Conservation (phyloP, 2,329 filamentous ascomycete genomes). For the Hawksworthiomyces lignivorus region DNA sequence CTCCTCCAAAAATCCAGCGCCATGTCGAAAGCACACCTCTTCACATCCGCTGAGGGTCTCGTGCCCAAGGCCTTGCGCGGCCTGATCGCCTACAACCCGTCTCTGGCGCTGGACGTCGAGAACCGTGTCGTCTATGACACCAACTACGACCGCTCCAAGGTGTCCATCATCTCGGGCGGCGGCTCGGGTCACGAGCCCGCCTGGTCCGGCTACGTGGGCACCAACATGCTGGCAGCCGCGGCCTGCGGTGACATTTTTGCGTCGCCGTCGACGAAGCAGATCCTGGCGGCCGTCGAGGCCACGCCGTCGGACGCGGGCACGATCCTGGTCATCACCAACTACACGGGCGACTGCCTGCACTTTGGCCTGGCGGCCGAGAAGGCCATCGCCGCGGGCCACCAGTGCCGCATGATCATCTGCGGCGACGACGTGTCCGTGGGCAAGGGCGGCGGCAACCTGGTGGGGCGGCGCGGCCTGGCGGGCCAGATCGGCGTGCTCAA, state of each 20-base stretch:
- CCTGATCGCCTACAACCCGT: slow-evolving; percentile 45
- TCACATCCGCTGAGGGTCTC: slow-evolving; percentile 44
- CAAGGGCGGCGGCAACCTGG: slow-evolving; percentile 46
- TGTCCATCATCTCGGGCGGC: slow-evolving; percentile 46
- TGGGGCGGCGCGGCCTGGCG: slow-evolving; percentile 54
- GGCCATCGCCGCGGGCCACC: slow-evolving; percentile 45
- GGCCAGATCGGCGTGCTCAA: slow-evolving; percentile 55
- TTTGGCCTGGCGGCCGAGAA: slow-evolving; percentile 53
- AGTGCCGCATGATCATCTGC: slow-evolving; percentile 51
- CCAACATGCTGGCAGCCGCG: slow-evolving; percentile 52
- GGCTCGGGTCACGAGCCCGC: slow-evolving; percentile 54
- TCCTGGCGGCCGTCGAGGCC: slow-evolving; percentile 49
- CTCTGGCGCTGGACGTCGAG: slow-evolving; percentile 39
- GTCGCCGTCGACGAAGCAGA: slow-evolving; percentile 55
- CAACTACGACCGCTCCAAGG: slow-evolving; percentile 33
- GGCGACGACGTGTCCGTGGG: slow-evolving; percentile 60
- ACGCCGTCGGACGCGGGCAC: slow-evolving; percentile 48
- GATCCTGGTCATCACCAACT: slow-evolving; percentile 57
- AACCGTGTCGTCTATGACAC: slow-evolving; percentile 46
- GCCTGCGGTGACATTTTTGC: slow-evolving; percentile 58
- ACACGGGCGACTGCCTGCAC: slow-evolving; percentile 57
- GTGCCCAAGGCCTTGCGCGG: slow-evolving; percentile 44
- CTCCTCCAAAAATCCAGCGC: too few relatives aligned
- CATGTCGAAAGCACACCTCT: slow-evolving; percentile 50
- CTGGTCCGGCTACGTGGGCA: slow-evolving; percentile 56